phyloP scores from a whole-genome alignment of 1,284 basidiomycete genomes.

The Phaffia rhodozyma region DNA sequence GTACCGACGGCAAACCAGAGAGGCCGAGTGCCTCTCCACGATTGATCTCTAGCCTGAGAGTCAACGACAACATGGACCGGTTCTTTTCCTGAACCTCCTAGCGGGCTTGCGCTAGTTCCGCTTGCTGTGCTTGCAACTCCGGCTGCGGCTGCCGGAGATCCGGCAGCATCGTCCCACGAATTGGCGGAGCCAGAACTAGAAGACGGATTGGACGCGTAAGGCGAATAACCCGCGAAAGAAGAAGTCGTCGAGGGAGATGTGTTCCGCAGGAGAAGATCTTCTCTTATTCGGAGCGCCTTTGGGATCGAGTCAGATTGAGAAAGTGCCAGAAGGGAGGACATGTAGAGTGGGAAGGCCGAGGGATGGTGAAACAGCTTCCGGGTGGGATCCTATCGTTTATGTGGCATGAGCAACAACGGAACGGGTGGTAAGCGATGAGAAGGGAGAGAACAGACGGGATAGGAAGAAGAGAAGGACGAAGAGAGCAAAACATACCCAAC shows the following conservation, averaged over 20 bases:
- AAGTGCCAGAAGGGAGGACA: not conserved
- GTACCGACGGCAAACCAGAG: conserved; percentile 14
- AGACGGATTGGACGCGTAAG: conserved; percentile 1
- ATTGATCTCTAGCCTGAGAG: not conserved
- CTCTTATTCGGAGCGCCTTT: not conserved
- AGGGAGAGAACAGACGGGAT: no score
- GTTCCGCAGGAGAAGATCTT: not conserved
- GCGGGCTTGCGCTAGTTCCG: not conserved
- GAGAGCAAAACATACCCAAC: not conserved
- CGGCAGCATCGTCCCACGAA: not conserved
- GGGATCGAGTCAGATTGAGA: not conserved
- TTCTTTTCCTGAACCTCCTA: not conserved
- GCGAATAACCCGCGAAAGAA: not conserved
- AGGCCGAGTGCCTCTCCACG: not conserved
- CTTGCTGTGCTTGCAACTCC: not conserved
- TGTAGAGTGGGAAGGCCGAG: not conserved
- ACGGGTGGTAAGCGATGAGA: no score
- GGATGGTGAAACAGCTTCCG: no score
- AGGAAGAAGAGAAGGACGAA: no score
- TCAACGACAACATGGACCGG: conserved; percentile 15
- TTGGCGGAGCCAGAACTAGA: not conserved
- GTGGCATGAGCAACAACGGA: no score
- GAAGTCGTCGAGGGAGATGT: no score
- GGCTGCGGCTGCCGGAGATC: not conserved
- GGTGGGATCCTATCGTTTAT: not conserved